Conservation (phyloP, 306 rosid species). For the Malus sieversii region DNA sequence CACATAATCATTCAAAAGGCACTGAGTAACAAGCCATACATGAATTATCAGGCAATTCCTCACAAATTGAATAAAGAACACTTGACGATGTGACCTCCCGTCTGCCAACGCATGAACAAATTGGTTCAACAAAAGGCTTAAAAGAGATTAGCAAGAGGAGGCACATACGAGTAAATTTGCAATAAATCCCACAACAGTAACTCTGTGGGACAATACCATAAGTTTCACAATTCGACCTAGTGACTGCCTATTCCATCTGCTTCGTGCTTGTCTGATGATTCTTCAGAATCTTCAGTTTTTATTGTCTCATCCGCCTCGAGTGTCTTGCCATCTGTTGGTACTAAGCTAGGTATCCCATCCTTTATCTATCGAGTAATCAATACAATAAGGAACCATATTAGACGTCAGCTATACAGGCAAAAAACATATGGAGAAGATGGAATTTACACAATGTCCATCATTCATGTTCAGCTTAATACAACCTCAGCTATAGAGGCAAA, state of each 20-base stretch:
- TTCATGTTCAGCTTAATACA: background rate
- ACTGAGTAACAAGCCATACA: background rate
- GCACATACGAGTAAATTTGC: background rate
- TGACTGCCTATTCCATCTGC: constrained; percentile 18
- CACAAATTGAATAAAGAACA: background rate
- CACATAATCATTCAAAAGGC: background rate
- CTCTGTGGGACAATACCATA: background rate
- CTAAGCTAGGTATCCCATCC: constrained; percentile 75
- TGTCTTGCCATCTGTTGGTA: constrained; percentile 73
- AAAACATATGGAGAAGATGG: background rate
- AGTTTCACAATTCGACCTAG: constrained; percentile 7
- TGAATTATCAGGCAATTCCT: background rate
- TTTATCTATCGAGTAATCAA: constrained; percentile 40
- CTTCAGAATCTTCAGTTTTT: constrained; percentile 27
- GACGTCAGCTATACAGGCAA: background rate
- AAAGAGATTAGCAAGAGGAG: background rate
- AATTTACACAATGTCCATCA: background rate
- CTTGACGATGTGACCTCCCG: background rate
- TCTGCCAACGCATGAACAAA: background rate
- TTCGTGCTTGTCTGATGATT: constrained; percentile 19
- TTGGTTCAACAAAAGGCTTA: background rate
- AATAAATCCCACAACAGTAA: background rate
- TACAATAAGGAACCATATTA: constrained; percentile 7
- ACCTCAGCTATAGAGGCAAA: background rate
- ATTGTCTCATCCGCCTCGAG: constrained; percentile 39